Conservation (phyloP, 2,329 filamentous ascomycete species). For the Podosphaera aphanis region DNA sequence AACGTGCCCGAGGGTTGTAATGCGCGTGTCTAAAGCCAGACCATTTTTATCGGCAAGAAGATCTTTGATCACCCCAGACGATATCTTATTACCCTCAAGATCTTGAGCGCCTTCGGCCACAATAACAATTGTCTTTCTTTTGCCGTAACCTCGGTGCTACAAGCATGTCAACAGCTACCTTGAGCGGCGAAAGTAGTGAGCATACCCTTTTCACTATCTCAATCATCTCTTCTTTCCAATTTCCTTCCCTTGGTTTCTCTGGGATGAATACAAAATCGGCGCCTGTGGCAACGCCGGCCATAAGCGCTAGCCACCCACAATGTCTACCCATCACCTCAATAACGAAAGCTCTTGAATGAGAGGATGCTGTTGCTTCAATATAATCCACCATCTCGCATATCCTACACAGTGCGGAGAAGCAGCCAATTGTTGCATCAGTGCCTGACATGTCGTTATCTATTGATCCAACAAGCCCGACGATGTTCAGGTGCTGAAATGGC, state of each 20-base stretch:
- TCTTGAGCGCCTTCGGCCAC: constrained; percentile 89
- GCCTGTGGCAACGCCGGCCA: constrained; percentile 84
- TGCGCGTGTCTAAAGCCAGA: constrained; percentile 69
- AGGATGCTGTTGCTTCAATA: constrained; percentile 84
- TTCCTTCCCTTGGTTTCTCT: constrained; percentile 66
- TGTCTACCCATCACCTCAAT: constrained; percentile 97
- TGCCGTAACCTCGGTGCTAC: constrained; percentile 67
- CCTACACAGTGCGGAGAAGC: constrained; percentile 66
- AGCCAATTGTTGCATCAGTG: constrained; percentile 92
- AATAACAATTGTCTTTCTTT: constrained; percentile 95
- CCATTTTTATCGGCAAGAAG: constrained; percentile 58
- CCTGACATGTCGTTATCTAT: constrained; percentile 97
- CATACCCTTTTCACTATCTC: constrained; percentile 46
- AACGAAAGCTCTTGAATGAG: constrained; percentile 88
- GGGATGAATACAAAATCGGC: constrained; percentile 95
- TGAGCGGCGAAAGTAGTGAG: neutral
- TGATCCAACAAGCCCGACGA: constrained; percentile 84
- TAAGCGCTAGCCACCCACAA: constrained; percentile 91
- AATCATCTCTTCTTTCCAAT: constrained; percentile 82
- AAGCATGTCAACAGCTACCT: constrained; percentile 3
- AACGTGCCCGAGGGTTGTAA: constrained; percentile 91
- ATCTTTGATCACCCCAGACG: constrained; percentile 58
- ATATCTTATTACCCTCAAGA: constrained; percentile 61
- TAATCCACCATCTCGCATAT: constrained; percentile 94
- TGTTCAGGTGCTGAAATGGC: constrained; percentile 72